Base-by-base conservation (phyloP, 257 asterid species). In the Scutellaria barbata region DNA sequence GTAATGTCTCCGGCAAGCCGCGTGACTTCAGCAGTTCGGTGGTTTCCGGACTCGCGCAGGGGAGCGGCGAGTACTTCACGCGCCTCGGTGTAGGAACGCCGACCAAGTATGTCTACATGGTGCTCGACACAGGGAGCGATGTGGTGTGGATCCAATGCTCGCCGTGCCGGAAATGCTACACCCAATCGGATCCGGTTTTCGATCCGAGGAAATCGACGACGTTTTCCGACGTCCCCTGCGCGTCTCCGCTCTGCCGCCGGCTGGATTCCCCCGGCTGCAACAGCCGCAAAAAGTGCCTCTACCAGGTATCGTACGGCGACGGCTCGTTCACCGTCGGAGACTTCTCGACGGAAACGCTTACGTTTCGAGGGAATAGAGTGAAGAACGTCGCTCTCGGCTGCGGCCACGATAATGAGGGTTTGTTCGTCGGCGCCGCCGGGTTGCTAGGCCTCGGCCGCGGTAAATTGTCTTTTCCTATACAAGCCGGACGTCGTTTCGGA, bases 41-140 rank as follows among this genome's bases (percentile, higher is more conserved):
- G 2, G 41, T 78, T 25, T 92, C 96, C 10, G 96, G 98, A 9
- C 87, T 92, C 20, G 76, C 89, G 5, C 92, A 88, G 51, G 98
- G 97, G 3, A 91, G 96, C 53, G 96, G 98, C 4, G 98, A 92
- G 88, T 90, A 92, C 76, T 92, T 92, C 98, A 92, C 98, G 22
- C 95, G 96, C 79, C 37, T 92, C 3, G 98, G 98, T 2, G 72
- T 92, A 0, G 96, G 96, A 0, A 92, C 96, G 0, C 98, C 98
- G 6, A 68, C 98, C 0, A 85, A 69, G 50, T 88, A 85, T 25
- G 85, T 77, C 10, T 92, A 81, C 85, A 84, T 89, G 98, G 96
- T 92, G 62, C 87, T 89, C 16, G 98, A 92, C 74, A 92, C 98
- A 0, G 98, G 98, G 0, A 86, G 92, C 71, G 96, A 90, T 77